Base-by-base conservation (phyloP, 257 asterid genomes). In the Thymus mandschuricus region DNA sequence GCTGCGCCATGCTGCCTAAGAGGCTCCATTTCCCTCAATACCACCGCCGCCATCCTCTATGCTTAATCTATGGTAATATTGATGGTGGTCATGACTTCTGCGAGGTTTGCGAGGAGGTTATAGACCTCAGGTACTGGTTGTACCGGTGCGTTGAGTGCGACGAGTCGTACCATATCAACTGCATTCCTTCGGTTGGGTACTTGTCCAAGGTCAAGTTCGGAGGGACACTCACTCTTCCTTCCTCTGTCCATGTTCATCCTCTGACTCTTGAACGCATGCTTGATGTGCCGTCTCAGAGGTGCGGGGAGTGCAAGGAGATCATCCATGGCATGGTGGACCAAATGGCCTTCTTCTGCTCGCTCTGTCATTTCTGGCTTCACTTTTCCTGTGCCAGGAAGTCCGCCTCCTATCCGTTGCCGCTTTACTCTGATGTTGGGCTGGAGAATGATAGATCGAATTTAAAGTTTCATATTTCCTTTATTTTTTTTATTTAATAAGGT, bases 231-330 rank as follows among this genome's bases (percentile, higher is more conserved):
- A 33, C 0, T 3, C 15, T 34, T 28, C 15, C 33, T 0, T 0
- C 8, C 0, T n/a, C 21, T 33, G 35, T 33, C 6, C 66, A 43
- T 34, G 15, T 0, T 3, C 75, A 70, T 59, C 60, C 59, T 33
- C 67, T 70, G 9, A 1, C 34, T 45, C 67, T 58, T 8, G 58
- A 35, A 33, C 75, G 75, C 59, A 70, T 70, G 75, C 75, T 70
- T 10, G 30, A 35, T 3, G 7, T 29, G 12, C 15, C 21, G 13
- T 11, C 44, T 38, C 52, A 58, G 66, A 44, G 50, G 5, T 70
- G 75, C 38, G 67, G 49, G 29, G 0, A 7, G 0, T 70, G 75
- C 60, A 58, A 31, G 0, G 0, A 45, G 5, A 44, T 31, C 29
- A 57, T 70, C 11, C 9, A 30, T 3, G 75, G 75, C 6, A 13